A percentile compares a stretch with the other conserved stretches of the same genome.
Conservation (phyloP, 148 eudicot species). For the Rhododendron ovatum region DNA sequence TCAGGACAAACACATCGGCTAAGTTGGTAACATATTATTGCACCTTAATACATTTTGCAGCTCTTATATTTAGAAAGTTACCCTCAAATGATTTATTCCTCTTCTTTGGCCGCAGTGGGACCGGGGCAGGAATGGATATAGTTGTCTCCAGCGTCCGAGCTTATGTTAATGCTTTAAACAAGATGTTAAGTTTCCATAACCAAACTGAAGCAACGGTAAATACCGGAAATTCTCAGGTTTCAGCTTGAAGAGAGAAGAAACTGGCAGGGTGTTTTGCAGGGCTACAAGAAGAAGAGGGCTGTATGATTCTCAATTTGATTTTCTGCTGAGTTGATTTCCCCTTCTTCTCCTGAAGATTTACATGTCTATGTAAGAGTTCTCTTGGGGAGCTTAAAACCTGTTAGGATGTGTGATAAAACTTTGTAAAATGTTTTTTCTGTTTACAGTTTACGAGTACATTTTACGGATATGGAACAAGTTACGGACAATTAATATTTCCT, state of each 20-base stretch:
- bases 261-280: neutral
- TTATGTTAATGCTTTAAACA: conserved; percentile 81
- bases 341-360: no score
- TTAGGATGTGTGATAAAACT: no score
- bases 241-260: conserved; percentile 11
- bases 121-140: conserved; percentile 84
- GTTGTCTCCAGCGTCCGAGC: conserved; percentile 92
- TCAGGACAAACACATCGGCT: neutral
- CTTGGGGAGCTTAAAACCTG: no score
- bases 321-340: no score
- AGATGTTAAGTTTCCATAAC: conserved; percentile 65
- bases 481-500: no score
- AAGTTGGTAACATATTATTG: neutral
- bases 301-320: neutral
- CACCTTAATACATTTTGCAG: neutral
- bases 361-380: no score
- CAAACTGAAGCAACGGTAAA: conserved; percentile 19
- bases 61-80: neutral
- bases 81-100: neutral
- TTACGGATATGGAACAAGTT: no score
- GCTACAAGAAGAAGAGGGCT: neutral
- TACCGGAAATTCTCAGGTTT: conserved; percentile 20
- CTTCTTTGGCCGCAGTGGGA: conserved; percentile 52
- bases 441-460: no score
- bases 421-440: no score